Evolutionary conservation across 202 grass and related monocot species (phyloP).

Genomic region (Bolboschoenoplectus hybrid): DNA sequence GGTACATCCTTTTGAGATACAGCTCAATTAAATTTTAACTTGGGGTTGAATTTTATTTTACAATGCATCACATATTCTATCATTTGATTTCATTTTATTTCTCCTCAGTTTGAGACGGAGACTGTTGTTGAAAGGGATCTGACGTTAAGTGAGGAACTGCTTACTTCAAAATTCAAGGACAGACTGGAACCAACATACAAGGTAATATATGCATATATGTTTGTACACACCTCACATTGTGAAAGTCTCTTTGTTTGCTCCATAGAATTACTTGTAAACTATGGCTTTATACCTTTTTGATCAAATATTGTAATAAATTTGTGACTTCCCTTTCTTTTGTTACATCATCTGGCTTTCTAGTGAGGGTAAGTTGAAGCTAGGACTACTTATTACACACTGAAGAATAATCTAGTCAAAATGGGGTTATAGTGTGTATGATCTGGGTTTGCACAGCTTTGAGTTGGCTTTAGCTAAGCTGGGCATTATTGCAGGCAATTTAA

Average conservation of each 20-base stretch:
- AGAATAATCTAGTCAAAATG: not conserved
- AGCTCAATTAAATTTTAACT: constrained; percentile 21
- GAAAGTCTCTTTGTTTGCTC: not conserved
- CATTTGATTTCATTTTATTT: constrained; percentile 40
- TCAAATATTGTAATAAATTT: not conserved
- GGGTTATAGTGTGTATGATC: not conserved
- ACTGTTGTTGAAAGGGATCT: constrained; percentile 55
- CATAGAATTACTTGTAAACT: not conserved
- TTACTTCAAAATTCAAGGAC: constrained; percentile 84
- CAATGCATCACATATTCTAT: not conserved
- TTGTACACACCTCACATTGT: not conserved
- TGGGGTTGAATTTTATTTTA: constrained; percentile 40
- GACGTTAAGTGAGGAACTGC: constrained; percentile 58
- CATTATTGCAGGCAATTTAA: not conserved
- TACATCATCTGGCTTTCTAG: constrained; percentile 16
- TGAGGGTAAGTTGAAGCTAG: not conserved
- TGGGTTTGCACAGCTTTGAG: not conserved
- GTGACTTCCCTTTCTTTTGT: not conserved
- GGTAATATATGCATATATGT: constrained; percentile 48
- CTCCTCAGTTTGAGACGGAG: constrained; percentile 73
- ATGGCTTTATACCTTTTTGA: constrained; percentile 19
- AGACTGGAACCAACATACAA: constrained; percentile 68
- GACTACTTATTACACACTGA: not conserved
- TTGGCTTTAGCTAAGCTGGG: not conserved
- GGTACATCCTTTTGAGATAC: constrained; percentile 46